phyloP scores from a whole-genome alignment of 2,329 filamentous ascomycete species.

The Cladophialophora exuberans region DNA sequence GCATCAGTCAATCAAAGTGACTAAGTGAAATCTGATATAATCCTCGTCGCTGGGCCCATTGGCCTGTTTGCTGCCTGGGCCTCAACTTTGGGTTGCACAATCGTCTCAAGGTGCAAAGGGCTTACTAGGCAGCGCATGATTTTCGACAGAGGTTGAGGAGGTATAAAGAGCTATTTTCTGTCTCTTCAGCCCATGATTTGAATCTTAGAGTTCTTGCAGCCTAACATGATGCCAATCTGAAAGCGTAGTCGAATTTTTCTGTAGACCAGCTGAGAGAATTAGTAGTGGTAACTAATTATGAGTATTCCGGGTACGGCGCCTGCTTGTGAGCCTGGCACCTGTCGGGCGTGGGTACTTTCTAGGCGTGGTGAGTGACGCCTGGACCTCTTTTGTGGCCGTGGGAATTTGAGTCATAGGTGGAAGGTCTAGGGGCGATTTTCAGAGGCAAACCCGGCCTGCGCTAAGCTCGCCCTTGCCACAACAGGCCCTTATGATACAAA shows the following conservation, averaged over 20 bases:
- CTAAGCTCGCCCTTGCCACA: neutral
- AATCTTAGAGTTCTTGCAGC: too few relatives aligned
- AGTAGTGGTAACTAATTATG: too few relatives aligned
- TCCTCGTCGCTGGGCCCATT: neutral
- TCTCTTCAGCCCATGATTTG: too few relatives aligned
- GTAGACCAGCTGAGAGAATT: too few relatives aligned
- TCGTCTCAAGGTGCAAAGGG: too few relatives aligned
- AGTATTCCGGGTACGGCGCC: too few relatives aligned
- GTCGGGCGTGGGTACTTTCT: too few relatives aligned
- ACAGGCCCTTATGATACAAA: constrained; percentile 25
- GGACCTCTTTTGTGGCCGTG: neutral
- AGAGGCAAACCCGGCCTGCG: neutral
- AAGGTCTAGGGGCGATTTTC: constrained; percentile 19
- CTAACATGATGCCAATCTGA: too few relatives aligned
- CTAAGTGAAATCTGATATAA: constrained; percentile 19
- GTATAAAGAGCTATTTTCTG: too few relatives aligned
- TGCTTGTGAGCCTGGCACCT: neutral
- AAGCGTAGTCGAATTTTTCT: too few relatives aligned
- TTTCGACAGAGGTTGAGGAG: too few relatives aligned
- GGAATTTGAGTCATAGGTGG: constrained; percentile 28
- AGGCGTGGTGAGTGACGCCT: neutral
- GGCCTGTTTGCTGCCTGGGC: neutral
- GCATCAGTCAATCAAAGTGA: constrained; percentile 8
- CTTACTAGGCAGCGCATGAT: too few relatives aligned
- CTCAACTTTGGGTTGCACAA: constrained; percentile 6